These are phyloP conservation scores for Cordyceps sp. DNA, from an alignment of 2,329 filamentous ascomycete species.

Conservation along the genomic window DNA sequence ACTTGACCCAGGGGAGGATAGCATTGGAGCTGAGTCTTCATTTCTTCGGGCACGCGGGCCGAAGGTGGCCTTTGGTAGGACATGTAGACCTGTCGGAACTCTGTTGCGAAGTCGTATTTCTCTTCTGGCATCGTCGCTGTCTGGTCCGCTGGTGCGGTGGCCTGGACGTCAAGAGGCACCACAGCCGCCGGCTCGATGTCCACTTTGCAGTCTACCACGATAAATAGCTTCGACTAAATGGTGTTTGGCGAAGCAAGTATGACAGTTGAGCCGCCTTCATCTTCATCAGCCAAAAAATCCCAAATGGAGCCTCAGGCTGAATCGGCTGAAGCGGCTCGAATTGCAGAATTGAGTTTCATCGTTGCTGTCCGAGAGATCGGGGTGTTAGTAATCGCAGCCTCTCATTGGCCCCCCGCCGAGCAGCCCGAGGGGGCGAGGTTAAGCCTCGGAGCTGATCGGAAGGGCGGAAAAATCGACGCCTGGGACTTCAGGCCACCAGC, in stretches of 20 bases:
- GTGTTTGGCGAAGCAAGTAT: too few relatives aligned
- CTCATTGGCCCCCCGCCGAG: slow-evolving; percentile 15
- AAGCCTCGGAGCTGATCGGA: slow-evolving; percentile 23
- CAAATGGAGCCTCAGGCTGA: too few relatives aligned
- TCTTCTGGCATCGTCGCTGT: slow-evolving; percentile 11
- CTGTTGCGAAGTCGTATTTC: slow-evolving; percentile 17
- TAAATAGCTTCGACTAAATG: too few relatives aligned
- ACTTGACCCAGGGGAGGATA: slow-evolving; percentile 64
- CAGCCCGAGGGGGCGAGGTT: slow-evolving; percentile 6
- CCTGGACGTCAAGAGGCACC: too few relatives aligned
- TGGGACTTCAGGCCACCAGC: slow-evolving; percentile 22
- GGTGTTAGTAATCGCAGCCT: slow-evolving; percentile 15
- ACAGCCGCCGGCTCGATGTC: too few relatives aligned
- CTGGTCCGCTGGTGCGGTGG: too few relatives aligned
- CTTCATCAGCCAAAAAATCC: too few relatives aligned
- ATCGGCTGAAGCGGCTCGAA: too few relatives aligned
- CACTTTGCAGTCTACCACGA: too few relatives aligned
- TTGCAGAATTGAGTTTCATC: too few relatives aligned
- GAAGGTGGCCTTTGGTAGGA: slow-evolving; percentile 19
- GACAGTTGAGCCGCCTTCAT: too few relatives aligned
- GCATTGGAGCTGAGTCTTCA: slow-evolving; percentile 24
- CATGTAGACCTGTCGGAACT: slow-evolving; percentile 19
- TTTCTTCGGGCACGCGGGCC: slow-evolving; percentile 10
- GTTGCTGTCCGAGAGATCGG: too few relatives aligned
- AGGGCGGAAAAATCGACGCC: slow-evolving; percentile 18